Percentiles rank a stretch among this genome's conserved stretches.
Evolutionary conservation across 2,329 filamentous ascomycete species (phyloP).

Genomic region (Fusarium citri): DNA sequence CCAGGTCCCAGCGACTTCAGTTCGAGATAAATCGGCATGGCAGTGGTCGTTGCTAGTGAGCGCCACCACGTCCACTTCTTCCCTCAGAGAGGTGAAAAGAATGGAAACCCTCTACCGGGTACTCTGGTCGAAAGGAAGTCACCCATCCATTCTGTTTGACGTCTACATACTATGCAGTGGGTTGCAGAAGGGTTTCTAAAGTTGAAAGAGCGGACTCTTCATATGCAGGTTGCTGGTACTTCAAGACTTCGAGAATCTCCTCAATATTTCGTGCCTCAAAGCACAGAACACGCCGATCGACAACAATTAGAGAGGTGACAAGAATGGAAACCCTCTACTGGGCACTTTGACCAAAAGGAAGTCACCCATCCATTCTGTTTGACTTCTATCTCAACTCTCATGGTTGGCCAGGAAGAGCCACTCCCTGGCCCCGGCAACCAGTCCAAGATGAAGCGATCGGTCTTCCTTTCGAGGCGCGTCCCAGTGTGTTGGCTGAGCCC

Average conservation of each 20-base stretch:
- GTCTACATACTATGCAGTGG: constrained; percentile 64
- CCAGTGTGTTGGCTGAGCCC: no score
- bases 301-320: constrained; percentile 65
- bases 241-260: no score
- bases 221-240: background rate
- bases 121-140: constrained; percentile 89
- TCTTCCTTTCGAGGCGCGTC: no score
- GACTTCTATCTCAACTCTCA: constrained; percentile 43
- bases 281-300: no score
- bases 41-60: no score
- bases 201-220: background rate
- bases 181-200: background rate
- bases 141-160: constrained; percentile 91
- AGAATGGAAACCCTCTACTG: constrained; percentile 80
- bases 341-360: no score
- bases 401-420: constrained; percentile 76
- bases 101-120: constrained; percentile 85
- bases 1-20: no score
- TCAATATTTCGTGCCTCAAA: no score
- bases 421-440: constrained; percentile 87
- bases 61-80: constrained; percentile 96
- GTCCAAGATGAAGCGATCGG: constrained; percentile 76
- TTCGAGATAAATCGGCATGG: no score
- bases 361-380: constrained; percentile 59
- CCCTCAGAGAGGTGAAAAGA: constrained; percentile 76